Evolutionary conservation across 139 green algal genomes (phyloP).

Genomic region (Tetradesmus lagerheimii): DNA sequence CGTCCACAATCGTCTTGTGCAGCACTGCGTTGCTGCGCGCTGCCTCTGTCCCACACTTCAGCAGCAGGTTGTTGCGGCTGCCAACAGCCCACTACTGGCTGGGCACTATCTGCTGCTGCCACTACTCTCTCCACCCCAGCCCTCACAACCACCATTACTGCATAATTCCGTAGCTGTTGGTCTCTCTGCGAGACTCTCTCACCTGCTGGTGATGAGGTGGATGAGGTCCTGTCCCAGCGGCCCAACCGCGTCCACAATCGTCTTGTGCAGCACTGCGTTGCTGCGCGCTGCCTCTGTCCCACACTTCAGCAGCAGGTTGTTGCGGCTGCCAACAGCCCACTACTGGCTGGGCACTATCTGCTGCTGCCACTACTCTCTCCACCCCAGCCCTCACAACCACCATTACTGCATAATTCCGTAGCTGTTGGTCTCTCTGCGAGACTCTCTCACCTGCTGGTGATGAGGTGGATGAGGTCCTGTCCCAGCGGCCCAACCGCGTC

Average conservation of each 20-base stretch:
- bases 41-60: slow-evolving; percentile 98
- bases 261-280: slow-evolving; percentile 74
- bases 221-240: slow-evolving; percentile 80
- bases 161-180: too few species aligned
- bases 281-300: background rate
- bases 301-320: slow-evolving; percentile 95
- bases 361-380: too few species aligned
- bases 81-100: background rate
- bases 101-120: too few species aligned
- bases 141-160: too few species aligned
- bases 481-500: slow-evolving; percentile 62
- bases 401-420: too few species aligned
- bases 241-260: slow-evolving; percentile 51
- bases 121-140: too few species aligned
- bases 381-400: too few species aligned
- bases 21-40: slow-evolving; percentile 83
- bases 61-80: slow-evolving; percentile 90
- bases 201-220: slow-evolving; percentile 77
- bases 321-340: slow-evolving; percentile 66
- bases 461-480: slow-evolving; percentile 86
- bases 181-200: too few species aligned
- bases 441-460: slow-evolving; percentile 70
- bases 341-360: too few species aligned
- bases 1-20: slow-evolving; percentile 67
- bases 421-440: too few species aligned